Evolutionary conservation across 306 rosid genomes (phyloP).

Genomic region (Prunus davidiana): DNA sequence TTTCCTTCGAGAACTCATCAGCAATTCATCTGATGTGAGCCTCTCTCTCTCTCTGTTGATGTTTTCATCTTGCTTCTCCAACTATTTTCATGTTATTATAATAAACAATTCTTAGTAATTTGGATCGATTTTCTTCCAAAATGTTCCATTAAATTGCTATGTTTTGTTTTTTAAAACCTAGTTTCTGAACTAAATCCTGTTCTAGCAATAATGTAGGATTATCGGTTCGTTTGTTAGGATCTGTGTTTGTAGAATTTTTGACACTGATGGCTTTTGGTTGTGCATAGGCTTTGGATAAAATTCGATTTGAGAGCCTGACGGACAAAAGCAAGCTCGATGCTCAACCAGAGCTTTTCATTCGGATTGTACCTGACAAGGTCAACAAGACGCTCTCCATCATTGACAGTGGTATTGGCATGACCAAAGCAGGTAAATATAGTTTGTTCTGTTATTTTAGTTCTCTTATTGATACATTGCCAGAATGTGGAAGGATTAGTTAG

Average conservation of each 20-base stretch:
- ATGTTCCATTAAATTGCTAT: neutral
- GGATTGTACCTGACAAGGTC: slow-evolving; percentile 59
- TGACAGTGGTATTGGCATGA: slow-evolving; percentile 72
- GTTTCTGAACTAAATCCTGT: neutral
- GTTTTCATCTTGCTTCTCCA: neutral
- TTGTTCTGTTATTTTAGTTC: neutral
- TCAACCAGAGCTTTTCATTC: slow-evolving; percentile 66
- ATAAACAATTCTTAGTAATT: neutral
- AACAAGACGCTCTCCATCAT: slow-evolving; percentile 62
- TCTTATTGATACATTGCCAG: too few species aligned
- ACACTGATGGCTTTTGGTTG: neutral
- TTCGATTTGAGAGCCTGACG: slow-evolving; percentile 52
- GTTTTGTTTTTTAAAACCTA: neutral
- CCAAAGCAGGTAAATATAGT: slow-evolving; percentile 50
- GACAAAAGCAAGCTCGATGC: slow-evolving; percentile 65
- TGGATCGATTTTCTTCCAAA: neutral
- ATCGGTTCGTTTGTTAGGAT: too few species aligned
- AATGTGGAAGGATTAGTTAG: neutral
- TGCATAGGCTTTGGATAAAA: slow-evolving; percentile 61
- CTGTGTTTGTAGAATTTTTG: neutral
- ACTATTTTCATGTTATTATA: neutral
- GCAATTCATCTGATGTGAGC: slow-evolving; percentile 61
- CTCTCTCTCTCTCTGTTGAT: neutral
- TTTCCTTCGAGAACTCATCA: slow-evolving; percentile 64
- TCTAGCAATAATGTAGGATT: neutral